phyloP scores from a whole-genome alignment of 2,329 filamentous ascomycete species.

The Colletotrichum sp. region DNA sequence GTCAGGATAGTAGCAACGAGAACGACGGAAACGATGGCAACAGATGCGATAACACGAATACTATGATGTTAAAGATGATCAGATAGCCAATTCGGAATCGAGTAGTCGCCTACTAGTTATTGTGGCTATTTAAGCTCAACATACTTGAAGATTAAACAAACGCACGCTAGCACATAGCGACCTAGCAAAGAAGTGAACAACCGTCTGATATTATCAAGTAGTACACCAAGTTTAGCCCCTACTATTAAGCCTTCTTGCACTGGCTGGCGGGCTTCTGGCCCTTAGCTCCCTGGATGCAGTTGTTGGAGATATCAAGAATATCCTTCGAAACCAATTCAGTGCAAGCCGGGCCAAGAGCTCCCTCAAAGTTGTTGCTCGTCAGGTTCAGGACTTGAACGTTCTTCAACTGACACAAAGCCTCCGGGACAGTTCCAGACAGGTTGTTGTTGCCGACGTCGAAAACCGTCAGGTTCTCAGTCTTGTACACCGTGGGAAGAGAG shows the following conservation, averaged over 20 bases:
- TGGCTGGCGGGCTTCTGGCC: background rate
- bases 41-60: background rate
- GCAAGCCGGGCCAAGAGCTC: background rate
- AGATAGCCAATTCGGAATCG: background rate
- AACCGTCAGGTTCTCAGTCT: background rate
- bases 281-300: background rate
- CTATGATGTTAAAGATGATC: background rate
- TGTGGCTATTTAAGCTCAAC: background rate
- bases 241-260: background rate
- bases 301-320: background rate
- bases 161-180: background rate
- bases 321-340: background rate
- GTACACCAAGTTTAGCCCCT: background rate
- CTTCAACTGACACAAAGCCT: background rate
- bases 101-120: background rate
- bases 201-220: background rate
- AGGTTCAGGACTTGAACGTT: background rate
- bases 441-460: slow-evolving; percentile 7
- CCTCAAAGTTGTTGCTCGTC: background rate
- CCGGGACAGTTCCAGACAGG: background rate
- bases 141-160: background rate
- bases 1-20: background rate
- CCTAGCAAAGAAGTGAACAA: background rate
- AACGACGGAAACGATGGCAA: background rate
- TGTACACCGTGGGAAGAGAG: background rate